Percentiles rank a stretch among this genome's conserved stretches.
Conservation (phyloP, 1,284 basidiomycete genomes). For the Cryptococcus depauperatus region DNA sequence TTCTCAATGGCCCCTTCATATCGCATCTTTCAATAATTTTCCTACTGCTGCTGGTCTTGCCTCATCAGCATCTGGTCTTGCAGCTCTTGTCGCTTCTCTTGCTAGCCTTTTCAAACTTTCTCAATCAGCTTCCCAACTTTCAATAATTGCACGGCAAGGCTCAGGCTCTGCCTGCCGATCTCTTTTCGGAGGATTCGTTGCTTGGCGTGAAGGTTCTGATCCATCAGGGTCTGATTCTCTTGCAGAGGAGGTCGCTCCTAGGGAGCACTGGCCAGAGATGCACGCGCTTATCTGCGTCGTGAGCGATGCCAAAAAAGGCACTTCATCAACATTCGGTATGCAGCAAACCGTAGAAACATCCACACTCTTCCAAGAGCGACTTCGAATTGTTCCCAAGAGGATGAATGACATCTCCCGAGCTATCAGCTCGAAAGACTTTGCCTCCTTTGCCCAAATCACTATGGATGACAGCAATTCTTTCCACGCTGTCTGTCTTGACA, state of each 20-base stretch:
- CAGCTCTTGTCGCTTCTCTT: slow-evolving; percentile 85
- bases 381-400: slow-evolving; percentile 77
- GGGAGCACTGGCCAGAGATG: slow-evolving; percentile 86
- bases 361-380: slow-evolving; percentile 77
- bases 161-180: slow-evolving; percentile 96
- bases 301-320: slow-evolving; percentile 93
- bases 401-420: slow-evolving; percentile 77
- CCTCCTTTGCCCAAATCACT: slow-evolving; percentile 79
- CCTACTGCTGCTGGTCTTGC: slow-evolving; percentile 97
- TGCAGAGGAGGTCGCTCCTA: slow-evolving; percentile 78
- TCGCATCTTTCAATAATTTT: slow-evolving; percentile 97
- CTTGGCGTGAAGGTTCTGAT: slow-evolving; percentile 74
- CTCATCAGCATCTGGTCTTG: slow-evolving; percentile 94
- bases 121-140: slow-evolving; percentile 62
- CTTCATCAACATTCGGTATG: slow-evolving; percentile 91
- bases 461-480: slow-evolving; percentile 99
- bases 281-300: slow-evolving; percentile 98
- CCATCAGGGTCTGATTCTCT: slow-evolving; percentile 75
- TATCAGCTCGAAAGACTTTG: slow-evolving; percentile 74
- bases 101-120: slow-evolving; percentile 77
- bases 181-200: slow-evolving; percentile 93
- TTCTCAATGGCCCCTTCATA: slow-evolving; percentile 67
- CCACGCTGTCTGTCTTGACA: slow-evolving; percentile 96
- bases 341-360: slow-evolving; percentile 93
- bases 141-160: slow-evolving; percentile 90